phyloP scores from a whole-genome alignment of 345 rosid species.

The Hypericum perforatum region DNA sequence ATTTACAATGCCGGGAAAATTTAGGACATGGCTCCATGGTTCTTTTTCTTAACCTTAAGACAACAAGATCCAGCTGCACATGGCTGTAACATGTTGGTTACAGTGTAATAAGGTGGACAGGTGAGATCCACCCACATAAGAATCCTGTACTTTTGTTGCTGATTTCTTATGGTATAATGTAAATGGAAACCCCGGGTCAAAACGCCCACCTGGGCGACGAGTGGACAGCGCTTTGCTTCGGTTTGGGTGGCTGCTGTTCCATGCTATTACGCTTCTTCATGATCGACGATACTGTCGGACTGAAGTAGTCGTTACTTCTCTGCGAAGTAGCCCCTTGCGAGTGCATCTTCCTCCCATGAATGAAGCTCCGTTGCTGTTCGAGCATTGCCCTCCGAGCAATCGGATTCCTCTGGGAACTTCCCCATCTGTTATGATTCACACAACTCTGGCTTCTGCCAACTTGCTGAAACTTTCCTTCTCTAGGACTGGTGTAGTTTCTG shows the following conservation, averaged over 20 bases:
- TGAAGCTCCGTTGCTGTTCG: slow-evolving; percentile 66
- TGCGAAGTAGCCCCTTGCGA: slow-evolving; percentile 81
- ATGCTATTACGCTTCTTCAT: slow-evolving; percentile 68
- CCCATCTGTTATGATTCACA: slow-evolving; percentile 72
- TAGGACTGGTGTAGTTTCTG: slow-evolving; percentile 76
- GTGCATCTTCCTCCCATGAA: slow-evolving; percentile 61
- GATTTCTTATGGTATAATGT: slow-evolving; percentile 11
- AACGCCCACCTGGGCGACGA: slow-evolving; percentile 80
- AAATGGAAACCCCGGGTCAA: slow-evolving; percentile 22
- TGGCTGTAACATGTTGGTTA: slow-evolving; percentile 31
- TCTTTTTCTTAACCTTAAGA: slow-evolving; percentile 25
- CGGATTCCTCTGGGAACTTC: slow-evolving; percentile 39
- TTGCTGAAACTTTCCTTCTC: slow-evolving; percentile 51
- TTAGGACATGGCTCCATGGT: slow-evolving; percentile 7
- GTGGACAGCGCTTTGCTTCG: slow-evolving; percentile 42
- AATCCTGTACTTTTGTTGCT: slow-evolving; percentile 17
- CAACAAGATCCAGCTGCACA: slow-evolving; percentile 27
- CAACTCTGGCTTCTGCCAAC: slow-evolving; percentile 92
- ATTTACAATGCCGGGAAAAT: background rate
- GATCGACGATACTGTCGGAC: slow-evolving; percentile 84
- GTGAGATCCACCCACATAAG: slow-evolving; percentile 5
- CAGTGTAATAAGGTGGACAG: slow-evolving; percentile 10
- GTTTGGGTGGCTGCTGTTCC: slow-evolving; percentile 41
- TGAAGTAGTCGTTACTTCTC: slow-evolving; percentile 81
- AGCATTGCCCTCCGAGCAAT: slow-evolving; percentile 39